Base-by-base conservation (phyloP, 352 stramenopile genomes). In the Globisporangium megalacanthum region DNA sequence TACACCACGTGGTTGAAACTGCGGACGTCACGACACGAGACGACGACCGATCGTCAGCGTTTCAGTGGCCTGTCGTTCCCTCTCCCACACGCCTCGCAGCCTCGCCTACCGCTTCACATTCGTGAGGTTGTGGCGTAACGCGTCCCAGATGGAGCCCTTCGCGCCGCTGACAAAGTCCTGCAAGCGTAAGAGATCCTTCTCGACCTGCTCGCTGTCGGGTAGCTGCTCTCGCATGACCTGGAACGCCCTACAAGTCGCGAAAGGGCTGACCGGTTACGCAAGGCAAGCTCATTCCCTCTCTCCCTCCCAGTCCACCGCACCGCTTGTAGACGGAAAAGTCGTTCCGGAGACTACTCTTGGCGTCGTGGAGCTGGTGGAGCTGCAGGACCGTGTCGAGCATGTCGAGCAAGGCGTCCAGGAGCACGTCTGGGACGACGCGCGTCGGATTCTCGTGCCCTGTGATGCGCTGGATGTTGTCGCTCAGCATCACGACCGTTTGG, bases 261-360 rank as follows among this genome's bases (percentile, higher is more conserved):
- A 13, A 39, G 35, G 10, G 19, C n/a, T n/a, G 39, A 33, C 4
- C 45, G 25, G 25, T 29, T 29, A 47, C 41, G 15, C 10, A 45
- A 17, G 6, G 9, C 25, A 29, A 29, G 25, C 25, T 4, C 25
- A 4, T 29, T 29, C 25, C 25, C 25, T 29, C 25, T 29, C 25
- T 29, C 25, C 4, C 25, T 29, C 25, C 25, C 25, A 29, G 25
- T 29, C 25, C 41, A 11, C 1, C 41, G 41, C 42, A 89, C 74
- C 82, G 65, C 60, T 92, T 92, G 56, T 82, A 89, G 4, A 89
- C 69, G 0, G 77, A 79, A 36, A 89, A 92, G 56, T 92, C 82
- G 57, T 89, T 89, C 11, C 73, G 74, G 3, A 89, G 56, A 65
- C 79, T 82, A 50, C 68, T 79, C 41, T 89, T 92, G 8, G 62